These are phyloP conservation scores for Ophiosphaerella narmari DNA, from an alignment of 2,329 filamentous ascomycete genomes.

Conservation along the genomic window DNA sequence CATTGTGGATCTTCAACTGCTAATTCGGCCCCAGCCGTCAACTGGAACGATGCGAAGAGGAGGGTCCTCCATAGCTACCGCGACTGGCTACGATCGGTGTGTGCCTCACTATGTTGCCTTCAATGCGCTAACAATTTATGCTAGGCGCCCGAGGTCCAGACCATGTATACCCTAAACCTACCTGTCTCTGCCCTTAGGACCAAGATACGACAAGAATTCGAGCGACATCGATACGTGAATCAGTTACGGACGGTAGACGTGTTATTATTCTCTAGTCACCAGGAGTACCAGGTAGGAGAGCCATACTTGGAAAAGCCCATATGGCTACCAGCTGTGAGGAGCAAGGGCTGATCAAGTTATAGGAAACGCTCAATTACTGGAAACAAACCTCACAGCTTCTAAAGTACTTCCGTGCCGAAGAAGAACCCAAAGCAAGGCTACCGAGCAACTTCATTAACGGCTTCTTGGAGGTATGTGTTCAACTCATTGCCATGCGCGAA, in stretches of 20 bases:
- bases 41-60: slow-evolving; percentile 84
- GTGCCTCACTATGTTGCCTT: slow-evolving; percentile 41
- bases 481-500: not conserved
- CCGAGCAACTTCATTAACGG: slow-evolving; percentile 90
- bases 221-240: slow-evolving; percentile 90
- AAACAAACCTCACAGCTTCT: slow-evolving; percentile 95
- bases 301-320: not conserved
- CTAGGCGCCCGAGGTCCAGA: slow-evolving; percentile 94
- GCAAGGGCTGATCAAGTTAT: slow-evolving; percentile 8
- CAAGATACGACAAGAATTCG: slow-evolving; percentile 95
- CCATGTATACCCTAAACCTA: slow-evolving; percentile 92
- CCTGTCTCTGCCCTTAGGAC: slow-evolving; percentile 87
- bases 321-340: not conserved
- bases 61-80: slow-evolving; percentile 89
- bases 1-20: slow-evolving; percentile 21
- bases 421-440: slow-evolving; percentile 73
- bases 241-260: slow-evolving; percentile 89
- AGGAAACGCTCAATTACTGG: slow-evolving; percentile 99
- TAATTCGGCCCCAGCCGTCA: slow-evolving; percentile 66
- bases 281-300: slow-evolving; percentile 82
- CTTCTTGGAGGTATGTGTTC: slow-evolving; percentile 80
- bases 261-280: slow-evolving; percentile 85
- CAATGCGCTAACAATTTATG: slow-evolving; percentile 14
- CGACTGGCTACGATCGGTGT: slow-evolving; percentile 94
- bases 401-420: slow-evolving; percentile 93